Percentiles rank a stretch among this genome's conserved stretches.
Conservation (phyloP, 495 filamentous ascomycete genomes). For the Sabuloglossum arenarium region DNA sequence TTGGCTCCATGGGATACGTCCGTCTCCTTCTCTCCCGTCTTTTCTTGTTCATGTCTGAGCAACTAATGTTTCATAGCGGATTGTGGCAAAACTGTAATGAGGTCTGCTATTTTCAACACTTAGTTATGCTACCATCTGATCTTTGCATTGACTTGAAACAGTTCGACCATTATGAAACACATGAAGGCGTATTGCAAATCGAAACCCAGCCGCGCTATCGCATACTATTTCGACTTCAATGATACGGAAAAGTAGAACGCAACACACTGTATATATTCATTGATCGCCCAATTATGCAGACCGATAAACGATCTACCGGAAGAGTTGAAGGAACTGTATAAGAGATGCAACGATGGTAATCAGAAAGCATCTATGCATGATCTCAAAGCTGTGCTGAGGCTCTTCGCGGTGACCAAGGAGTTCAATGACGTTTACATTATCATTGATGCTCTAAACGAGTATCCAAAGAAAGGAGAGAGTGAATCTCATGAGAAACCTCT, state of each 20-base stretch:
- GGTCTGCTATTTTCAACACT: no score
- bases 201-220: neutral
- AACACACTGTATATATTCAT: neutral
- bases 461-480: neutral
- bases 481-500: neutral
- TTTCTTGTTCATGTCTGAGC: no score
- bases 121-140: no score
- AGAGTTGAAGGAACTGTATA: neutral
- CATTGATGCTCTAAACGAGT: conserved; percentile 14
- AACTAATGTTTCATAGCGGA: no score
- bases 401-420: neutral
- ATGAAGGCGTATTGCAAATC: neutral
- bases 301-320: neutral
- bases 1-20: no score
- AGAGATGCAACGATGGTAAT: neutral
- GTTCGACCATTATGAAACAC: no score
- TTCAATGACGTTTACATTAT: conserved; percentile 4
- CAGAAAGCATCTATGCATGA: neutral
- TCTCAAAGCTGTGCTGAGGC: neutral
- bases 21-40: no score
- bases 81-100: no score
- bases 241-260: conserved; percentile 2
- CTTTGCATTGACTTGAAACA: no score
- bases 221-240: conserved; percentile 6
- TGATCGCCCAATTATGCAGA: conserved; percentile 1